Conservation (phyloP, 1,284 basidiomycete species). For the Rhizoctonia solani region DNA sequence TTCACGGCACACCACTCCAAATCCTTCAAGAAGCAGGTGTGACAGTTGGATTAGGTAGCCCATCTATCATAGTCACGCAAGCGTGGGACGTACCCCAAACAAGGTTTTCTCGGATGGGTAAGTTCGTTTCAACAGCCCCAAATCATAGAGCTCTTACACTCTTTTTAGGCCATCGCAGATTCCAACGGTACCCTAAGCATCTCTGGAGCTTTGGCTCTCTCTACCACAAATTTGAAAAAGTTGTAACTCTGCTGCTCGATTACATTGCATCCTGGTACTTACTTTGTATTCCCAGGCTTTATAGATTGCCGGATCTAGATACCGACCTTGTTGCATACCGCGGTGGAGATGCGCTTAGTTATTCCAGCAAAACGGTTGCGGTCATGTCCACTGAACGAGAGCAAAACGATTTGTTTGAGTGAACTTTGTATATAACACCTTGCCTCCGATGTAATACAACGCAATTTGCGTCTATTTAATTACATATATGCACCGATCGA, state of each 20-base stretch:
- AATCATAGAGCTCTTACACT: background rate
- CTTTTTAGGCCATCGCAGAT: background rate
- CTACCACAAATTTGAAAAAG: background rate
- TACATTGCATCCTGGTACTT: background rate
- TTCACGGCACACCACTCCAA: slow-evolving; percentile 64
- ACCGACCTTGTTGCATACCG: slow-evolving; percentile 67
- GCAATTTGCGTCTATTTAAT: too few relatives aligned
- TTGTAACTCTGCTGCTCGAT: background rate
- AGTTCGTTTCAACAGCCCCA: slow-evolving; percentile 35
- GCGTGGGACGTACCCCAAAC: slow-evolving; percentile 68
- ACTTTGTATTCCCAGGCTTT: slow-evolving; percentile 48
- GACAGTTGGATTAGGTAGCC: slow-evolving; percentile 67
- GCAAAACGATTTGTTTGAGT: background rate
- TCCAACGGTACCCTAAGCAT: background rate
- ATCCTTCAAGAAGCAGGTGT: slow-evolving; percentile 69
- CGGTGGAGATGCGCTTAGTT: slow-evolving; percentile 61
- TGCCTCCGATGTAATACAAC: too few relatives aligned
- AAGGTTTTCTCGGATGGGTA: slow-evolving; percentile 69
- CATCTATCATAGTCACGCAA: slow-evolving; percentile 48
- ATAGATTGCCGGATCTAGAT: slow-evolving; percentile 55
- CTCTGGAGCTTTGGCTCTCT: background rate
- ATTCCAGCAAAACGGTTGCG: slow-evolving; percentile 63
- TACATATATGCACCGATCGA: too few relatives aligned
- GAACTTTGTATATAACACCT: too few relatives aligned
- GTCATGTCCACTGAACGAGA: slow-evolving; percentile 56